Percentiles rank a stretch among this genome's conserved stretches.
These are phyloP conservation scores for Allium cepa DNA, from an alignment of 106 monocot species.

Conservation along the genomic window DNA sequence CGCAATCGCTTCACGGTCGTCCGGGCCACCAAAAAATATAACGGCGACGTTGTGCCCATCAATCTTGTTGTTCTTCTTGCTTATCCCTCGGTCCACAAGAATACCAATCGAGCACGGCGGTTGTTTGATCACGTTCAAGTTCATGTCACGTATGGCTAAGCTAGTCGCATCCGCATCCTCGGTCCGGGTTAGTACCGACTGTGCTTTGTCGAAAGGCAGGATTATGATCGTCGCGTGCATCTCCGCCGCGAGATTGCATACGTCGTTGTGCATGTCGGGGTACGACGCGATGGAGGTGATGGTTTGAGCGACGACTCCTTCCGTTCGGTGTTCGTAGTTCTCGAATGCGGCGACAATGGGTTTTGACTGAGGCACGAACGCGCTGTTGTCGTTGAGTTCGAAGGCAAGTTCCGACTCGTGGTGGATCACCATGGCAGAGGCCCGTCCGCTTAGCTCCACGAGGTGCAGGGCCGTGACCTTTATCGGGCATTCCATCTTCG, in stretches of 20 bases:
- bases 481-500: slow-evolving; percentile 42
- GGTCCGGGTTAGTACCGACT: slow-evolving; percentile 44
- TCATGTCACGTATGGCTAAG: slow-evolving; percentile 28
- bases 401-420: slow-evolving; percentile 18
- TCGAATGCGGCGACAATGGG: slow-evolving; percentile 42
- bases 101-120: slow-evolving; percentile 62
- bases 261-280: slow-evolving; percentile 51
- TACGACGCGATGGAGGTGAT: slow-evolving; percentile 38
- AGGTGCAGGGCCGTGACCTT: slow-evolving; percentile 51
- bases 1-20: slow-evolving; percentile 58
- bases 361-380: slow-evolving; percentile 11
- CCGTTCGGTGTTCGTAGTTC: slow-evolving; percentile 31
- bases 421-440: slow-evolving; percentile 42
- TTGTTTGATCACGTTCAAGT: slow-evolving; percentile 28
- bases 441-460: slow-evolving; percentile 47
- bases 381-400: background rate
- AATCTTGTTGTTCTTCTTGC: background rate
- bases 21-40: slow-evolving; percentile 64
- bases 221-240: slow-evolving; percentile 15
- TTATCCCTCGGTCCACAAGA: slow-evolving; percentile 49
- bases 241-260: slow-evolving; percentile 26
- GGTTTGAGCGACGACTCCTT: slow-evolving; percentile 38
- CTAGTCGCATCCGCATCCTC: slow-evolving; percentile 21
- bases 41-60: slow-evolving; percentile 12
- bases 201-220: slow-evolving; percentile 29